Evolutionary conservation across 805 yeast genomes (phyloP).

Genomic region (Wickerhamiella australiensis): DNA sequence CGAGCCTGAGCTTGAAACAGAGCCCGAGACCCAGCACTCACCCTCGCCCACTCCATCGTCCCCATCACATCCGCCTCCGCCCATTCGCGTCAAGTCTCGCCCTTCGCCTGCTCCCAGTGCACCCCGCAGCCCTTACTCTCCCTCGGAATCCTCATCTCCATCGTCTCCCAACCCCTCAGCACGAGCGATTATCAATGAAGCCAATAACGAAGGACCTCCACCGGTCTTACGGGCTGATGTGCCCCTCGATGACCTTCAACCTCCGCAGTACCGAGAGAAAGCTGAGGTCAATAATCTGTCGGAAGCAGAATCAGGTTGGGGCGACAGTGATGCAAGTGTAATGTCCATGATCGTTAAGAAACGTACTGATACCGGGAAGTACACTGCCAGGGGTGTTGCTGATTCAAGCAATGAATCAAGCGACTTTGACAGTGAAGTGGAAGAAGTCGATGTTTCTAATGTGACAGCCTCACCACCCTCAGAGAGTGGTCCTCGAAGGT

Average conservation of each 20-base stretch:
- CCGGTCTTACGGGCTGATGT: neutral
- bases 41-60: neutral
- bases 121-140: neutral
- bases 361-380: neutral
- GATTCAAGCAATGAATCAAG: neutral
- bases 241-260: neutral
- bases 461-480: neutral
- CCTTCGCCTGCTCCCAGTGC: too few relatives aligned
- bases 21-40: neutral
- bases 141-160: neutral
- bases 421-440: slow-evolving; percentile 1
- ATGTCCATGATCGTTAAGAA: neutral
- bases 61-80: neutral
- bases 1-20: neutral
- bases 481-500: neutral
- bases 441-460: neutral
- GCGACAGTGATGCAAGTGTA: neutral
- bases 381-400: neutral
- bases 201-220: neutral
- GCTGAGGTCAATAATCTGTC: neutral
- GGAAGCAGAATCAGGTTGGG: neutral
- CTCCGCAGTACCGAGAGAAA: neutral
- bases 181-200: neutral
- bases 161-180: too few relatives aligned
- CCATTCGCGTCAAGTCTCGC: too few relatives aligned